Conservation (phyloP, 2,329 filamentous ascomycete species). For the Calonectria crousiana region DNA sequence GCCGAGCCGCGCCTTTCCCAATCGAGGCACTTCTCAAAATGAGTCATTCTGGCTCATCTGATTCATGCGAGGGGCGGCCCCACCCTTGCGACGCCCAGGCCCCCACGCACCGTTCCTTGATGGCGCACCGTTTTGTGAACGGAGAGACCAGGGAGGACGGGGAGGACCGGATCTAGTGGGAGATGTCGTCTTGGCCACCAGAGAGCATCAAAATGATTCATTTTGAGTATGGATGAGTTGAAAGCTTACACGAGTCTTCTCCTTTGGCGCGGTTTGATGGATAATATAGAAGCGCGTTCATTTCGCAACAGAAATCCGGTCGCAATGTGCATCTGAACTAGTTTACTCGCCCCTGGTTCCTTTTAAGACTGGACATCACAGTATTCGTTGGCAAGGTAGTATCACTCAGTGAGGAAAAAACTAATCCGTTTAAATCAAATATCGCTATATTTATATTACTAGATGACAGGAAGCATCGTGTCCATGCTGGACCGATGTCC, state of each 20-base stretch:
- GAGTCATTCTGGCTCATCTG: constrained; percentile 51
- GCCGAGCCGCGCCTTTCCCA: constrained; percentile 20
- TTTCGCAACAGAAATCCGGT: not conserved
- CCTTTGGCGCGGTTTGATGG: not conserved
- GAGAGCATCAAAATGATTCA: constrained; percentile 43
- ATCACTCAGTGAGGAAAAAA: not conserved
- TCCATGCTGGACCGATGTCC: not conserved
- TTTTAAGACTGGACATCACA: not conserved
- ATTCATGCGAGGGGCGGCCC: constrained; percentile 20
- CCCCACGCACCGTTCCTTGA: constrained; percentile 10
- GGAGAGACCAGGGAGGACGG: not conserved
- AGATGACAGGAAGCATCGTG: not conserved
- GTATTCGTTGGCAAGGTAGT: too few relatives aligned
- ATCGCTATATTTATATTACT: constrained; percentile 4
- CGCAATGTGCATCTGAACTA: not conserved
- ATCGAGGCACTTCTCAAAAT: constrained; percentile 39
- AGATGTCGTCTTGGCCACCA: constrained; percentile 15
- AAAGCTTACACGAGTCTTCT: not conserved
- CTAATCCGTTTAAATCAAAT: not conserved
- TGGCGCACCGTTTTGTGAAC: constrained; percentile 7
- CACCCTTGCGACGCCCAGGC: not conserved
- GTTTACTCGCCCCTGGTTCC: not conserved
- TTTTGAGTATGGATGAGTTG: constrained; percentile 32
- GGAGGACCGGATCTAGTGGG: not conserved
- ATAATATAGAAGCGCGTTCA: not conserved